These are phyloP conservation scores for Myxozyma vanderwaltii DNA, from an alignment of 805 yeast species.

Conservation along the genomic window DNA sequence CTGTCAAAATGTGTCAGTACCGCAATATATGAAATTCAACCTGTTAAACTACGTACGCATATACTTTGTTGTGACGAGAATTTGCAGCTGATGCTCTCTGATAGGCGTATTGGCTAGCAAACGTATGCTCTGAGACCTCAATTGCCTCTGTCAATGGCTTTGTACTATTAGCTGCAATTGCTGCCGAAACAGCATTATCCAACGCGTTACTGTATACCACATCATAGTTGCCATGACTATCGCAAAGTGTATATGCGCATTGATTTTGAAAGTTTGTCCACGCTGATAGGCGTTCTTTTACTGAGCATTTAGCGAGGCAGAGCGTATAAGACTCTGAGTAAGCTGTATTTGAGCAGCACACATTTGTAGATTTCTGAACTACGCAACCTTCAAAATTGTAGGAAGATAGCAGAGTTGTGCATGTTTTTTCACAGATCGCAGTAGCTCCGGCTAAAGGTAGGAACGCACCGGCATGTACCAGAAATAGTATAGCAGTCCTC, in stretches of 20 bases:
- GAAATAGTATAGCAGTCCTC: too few species aligned
- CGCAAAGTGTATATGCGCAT: slow-evolving; percentile 13
- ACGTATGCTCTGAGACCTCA: neutral
- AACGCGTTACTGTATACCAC: slow-evolving; percentile 7
- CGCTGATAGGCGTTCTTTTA: neutral
- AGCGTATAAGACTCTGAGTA: slow-evolving; percentile 11
- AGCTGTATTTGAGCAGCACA: slow-evolving; percentile 12
- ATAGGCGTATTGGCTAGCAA: slow-evolving; percentile 10
- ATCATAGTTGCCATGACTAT: slow-evolving; percentile 5
- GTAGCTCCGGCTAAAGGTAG: neutral
- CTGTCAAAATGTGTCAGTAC: neutral
- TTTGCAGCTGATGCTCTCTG: slow-evolving; percentile 4
- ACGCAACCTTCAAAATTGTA: slow-evolving; percentile 1
- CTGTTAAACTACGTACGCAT: slow-evolving; percentile 6
- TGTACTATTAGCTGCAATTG: neutral
- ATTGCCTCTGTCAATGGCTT: slow-evolving; percentile 1
- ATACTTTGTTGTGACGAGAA: slow-evolving; percentile 2
- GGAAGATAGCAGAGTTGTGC: neutral
- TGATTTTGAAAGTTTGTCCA: slow-evolving; percentile 1
- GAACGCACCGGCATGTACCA: neutral
- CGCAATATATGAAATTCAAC: neutral
- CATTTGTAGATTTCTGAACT: neutral
- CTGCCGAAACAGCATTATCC: neutral
- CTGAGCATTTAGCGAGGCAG: slow-evolving; percentile 10
- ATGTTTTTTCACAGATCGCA: slow-evolving; percentile 1